Conservation (phyloP, 2,329 filamentous ascomycete species). For the Harringtonia aguacate region DNA sequence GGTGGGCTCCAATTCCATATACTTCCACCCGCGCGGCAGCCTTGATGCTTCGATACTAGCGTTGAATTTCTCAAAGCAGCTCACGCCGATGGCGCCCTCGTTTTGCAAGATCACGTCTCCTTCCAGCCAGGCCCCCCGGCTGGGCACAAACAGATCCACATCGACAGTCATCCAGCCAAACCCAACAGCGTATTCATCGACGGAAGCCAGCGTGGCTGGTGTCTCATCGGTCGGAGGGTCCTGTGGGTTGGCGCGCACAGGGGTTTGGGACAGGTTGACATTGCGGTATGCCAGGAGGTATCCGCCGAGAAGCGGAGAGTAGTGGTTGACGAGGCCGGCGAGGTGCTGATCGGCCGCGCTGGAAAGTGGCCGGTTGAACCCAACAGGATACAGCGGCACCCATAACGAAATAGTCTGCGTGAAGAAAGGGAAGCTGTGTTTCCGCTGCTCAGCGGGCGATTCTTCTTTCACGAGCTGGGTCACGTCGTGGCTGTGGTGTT, state of each 20-base stretch:
- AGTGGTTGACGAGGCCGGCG: slow-evolving; percentile 63
- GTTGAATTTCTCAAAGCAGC: slow-evolving; percentile 88
- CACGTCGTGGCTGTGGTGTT: background rate
- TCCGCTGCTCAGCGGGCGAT: slow-evolving; percentile 18
- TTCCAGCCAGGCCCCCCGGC: slow-evolving; percentile 61
- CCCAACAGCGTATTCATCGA: slow-evolving; percentile 76
- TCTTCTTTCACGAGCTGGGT: slow-evolving; percentile 13
- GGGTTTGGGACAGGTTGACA: slow-evolving; percentile 50
- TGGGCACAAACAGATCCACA: slow-evolving; percentile 72
- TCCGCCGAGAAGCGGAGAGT: slow-evolving; percentile 60
- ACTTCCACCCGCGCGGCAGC: slow-evolving; percentile 70
- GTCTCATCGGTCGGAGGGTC: slow-evolving; percentile 37
- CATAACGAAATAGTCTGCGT: slow-evolving; percentile 73
- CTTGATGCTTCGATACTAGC: slow-evolving; percentile 70
- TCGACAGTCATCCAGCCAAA: slow-evolving; percentile 86
- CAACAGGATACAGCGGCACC: slow-evolving; percentile 61
- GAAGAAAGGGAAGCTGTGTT: slow-evolving; percentile 58
- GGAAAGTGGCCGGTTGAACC: slow-evolving; percentile 59
- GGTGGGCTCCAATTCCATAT: slow-evolving; percentile 46
- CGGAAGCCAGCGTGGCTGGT: slow-evolving; percentile 33
- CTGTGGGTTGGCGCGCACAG: slow-evolving; percentile 32
- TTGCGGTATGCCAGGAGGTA: slow-evolving; percentile 68
- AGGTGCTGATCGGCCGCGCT: slow-evolving; percentile 65
- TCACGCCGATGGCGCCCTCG: slow-evolving; percentile 77
- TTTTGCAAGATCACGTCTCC: slow-evolving; percentile 79